These are phyloP conservation scores for Termitomyces sp. DNA, from an alignment of 768 basidiomycete genomes.

Conservation along the genomic window DNA sequence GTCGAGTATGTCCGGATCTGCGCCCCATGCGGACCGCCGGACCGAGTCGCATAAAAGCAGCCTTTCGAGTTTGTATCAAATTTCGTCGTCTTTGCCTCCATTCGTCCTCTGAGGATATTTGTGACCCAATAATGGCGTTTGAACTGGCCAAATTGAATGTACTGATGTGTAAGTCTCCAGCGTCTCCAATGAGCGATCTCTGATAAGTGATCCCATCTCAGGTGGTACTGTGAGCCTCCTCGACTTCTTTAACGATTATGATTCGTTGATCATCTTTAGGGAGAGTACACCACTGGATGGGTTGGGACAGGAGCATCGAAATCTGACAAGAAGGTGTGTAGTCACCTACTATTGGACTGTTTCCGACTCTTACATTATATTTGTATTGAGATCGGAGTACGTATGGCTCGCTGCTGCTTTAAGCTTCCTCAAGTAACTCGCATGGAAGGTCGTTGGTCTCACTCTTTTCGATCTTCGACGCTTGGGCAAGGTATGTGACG, in stretches of 20 bases:
- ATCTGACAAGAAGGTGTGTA: constrained; percentile 85
- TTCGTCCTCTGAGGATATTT: neutral
- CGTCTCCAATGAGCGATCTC: neutral
- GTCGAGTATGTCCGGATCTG: neutral
- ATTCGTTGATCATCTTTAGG: constrained; percentile 27
- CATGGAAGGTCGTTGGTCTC: constrained; percentile 72
- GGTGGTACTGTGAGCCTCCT: constrained; percentile 32
- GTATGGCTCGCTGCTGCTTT: constrained; percentile 18
- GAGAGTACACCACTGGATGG: constrained; percentile 96
- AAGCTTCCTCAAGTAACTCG: constrained; percentile 8
- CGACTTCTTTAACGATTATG: neutral
- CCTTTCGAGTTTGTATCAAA: neutral
- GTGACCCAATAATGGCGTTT: constrained; percentile 29
- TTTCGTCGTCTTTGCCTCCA: neutral
- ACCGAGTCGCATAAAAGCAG: constrained; percentile 4
- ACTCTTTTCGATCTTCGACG: constrained; percentile 88
- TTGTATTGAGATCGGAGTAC: constrained; percentile 59
- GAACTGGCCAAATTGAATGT: constrained; percentile 55
- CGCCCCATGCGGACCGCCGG: constrained; percentile 10
- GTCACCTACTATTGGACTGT: neutral
- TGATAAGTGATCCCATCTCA: constrained; percentile 14
- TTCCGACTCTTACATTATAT: neutral
- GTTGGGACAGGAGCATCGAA: constrained; percentile 87
- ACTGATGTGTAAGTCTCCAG: constrained; percentile 62
- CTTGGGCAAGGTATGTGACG: constrained; percentile 58